Percentiles rank a stretch among this genome's conserved stretches.
phyloP scores from a whole-genome alignment of 768 basidiomycete genomes.

The Boletus sensibilis region DNA sequence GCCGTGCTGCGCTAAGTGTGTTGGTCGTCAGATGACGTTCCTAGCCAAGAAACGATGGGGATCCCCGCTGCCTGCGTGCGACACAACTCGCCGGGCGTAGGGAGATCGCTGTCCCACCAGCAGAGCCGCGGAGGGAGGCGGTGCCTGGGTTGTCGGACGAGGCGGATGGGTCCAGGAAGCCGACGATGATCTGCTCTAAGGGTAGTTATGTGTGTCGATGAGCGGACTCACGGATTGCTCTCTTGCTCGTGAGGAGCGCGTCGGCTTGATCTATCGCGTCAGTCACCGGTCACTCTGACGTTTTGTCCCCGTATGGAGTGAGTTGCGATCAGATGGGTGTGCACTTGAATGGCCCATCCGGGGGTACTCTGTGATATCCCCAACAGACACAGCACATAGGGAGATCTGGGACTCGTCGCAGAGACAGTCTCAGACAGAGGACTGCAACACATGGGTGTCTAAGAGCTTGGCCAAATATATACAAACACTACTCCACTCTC shows the following conservation, averaged over 20 bases:
- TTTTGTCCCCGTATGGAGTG: not conserved
- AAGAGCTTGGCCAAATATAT: conserved; percentile 19
- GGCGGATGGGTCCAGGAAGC: not conserved
- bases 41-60: not conserved
- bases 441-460: not conserved
- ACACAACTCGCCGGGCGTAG: not conserved
- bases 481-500: conserved; percentile 17
- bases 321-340: too few relatives aligned
- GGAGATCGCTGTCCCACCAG: not conserved
- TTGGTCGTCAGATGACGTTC: not conserved
- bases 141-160: not conserved
- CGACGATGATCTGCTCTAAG: not conserved
- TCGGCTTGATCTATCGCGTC: not conserved
- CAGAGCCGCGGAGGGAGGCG: too few relatives aligned
- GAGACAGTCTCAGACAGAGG: too few relatives aligned
- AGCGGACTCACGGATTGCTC: not conserved
- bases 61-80: not conserved
- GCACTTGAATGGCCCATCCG: too few relatives aligned
- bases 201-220: not conserved
- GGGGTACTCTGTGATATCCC: not conserved
- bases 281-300: not conserved
- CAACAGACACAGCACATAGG: not conserved
- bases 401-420: too few relatives aligned
- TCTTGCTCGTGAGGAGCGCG: not conserved
- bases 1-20: not conserved